Conservation (phyloP, 2,329 filamentous ascomycete species). For the Exophiala spinifera region DNA sequence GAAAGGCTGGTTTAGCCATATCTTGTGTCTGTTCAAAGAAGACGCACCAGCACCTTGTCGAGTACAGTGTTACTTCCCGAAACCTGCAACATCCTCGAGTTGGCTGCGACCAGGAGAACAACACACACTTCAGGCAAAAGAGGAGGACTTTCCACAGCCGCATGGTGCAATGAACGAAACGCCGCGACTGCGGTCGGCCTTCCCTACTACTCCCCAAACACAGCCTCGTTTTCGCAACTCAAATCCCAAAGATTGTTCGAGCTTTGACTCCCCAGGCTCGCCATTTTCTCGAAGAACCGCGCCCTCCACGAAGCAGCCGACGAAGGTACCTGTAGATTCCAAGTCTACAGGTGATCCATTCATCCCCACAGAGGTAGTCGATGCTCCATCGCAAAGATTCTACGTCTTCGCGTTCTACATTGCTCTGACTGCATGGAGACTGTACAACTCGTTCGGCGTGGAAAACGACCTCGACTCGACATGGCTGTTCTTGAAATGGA, state of each 20-base stretch:
- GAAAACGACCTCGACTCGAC: slow-evolving; percentile 85
- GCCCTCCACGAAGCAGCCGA: slow-evolving; percentile 22
- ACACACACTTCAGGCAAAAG: background rate
- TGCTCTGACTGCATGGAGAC: slow-evolving; percentile 72
- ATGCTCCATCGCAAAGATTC: slow-evolving; percentile 85
- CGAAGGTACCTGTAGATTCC: slow-evolving; percentile 14
- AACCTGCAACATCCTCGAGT: background rate
- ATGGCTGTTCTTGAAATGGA: slow-evolving; percentile 91
- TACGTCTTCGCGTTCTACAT: slow-evolving; percentile 81
- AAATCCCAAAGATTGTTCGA: slow-evolving; percentile 12
- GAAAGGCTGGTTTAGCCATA: too few species aligned
- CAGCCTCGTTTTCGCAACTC: slow-evolving; percentile 16
- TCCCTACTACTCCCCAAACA: slow-evolving; percentile 66
- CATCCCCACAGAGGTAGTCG: slow-evolving; percentile 76
- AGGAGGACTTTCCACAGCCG: slow-evolving; percentile 14
- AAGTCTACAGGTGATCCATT: slow-evolving; percentile 53
- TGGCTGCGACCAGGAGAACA: background rate
- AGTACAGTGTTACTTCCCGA: background rate
- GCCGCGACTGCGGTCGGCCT: slow-evolving; percentile 78
- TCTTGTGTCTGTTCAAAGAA: too few species aligned
- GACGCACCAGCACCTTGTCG: too few species aligned
- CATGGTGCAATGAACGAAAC: slow-evolving; percentile 76
- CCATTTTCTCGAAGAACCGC: slow-evolving; percentile 20
- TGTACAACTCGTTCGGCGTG: slow-evolving; percentile 79
- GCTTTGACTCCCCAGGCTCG: slow-evolving; percentile 17